These are phyloP conservation scores for Trifolium dubium DNA, from an alignment of 306 rosid species.

Conservation along the genomic window DNA sequence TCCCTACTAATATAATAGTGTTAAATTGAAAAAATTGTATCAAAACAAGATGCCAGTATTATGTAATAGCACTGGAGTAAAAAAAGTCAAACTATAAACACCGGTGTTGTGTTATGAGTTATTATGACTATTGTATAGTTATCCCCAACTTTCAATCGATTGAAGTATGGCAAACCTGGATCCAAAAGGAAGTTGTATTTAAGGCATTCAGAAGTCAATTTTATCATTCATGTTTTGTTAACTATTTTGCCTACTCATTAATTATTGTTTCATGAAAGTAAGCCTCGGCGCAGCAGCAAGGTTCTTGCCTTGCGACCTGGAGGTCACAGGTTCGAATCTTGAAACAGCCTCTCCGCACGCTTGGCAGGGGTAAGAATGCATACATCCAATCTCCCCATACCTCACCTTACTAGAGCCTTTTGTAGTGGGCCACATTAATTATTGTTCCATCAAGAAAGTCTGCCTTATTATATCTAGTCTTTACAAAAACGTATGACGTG, in stretches of 20 bases:
- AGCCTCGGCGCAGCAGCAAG: neutral
- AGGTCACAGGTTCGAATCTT: neutral
- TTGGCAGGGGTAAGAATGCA: neutral
- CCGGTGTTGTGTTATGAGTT: neutral
- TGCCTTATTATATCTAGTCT: neutral
- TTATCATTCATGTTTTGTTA: slow-evolving; percentile 26
- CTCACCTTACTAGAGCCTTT: neutral
- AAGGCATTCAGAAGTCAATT: slow-evolving; percentile 15
- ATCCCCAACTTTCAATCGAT: slow-evolving; percentile 17
- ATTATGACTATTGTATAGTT: slow-evolving; percentile 3
- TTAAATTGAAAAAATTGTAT: slow-evolving; percentile 3
- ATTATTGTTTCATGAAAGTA: neutral
- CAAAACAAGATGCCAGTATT: slow-evolving; percentile 5
- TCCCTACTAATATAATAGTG: neutral
- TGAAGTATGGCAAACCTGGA: slow-evolving; percentile 18
- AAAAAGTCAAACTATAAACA: slow-evolving; percentile 21
- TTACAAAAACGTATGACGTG: neutral
- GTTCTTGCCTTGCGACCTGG: neutral
- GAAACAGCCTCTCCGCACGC: neutral
- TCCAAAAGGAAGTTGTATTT: slow-evolving; percentile 6
- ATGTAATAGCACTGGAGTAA: slow-evolving; percentile 36
- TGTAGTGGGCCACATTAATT: neutral
- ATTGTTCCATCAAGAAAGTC: neutral
- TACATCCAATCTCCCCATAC: neutral
- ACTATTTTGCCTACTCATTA: slow-evolving; percentile 21